These are phyloP conservation scores for Pichia rugopelliculosa DNA, from an alignment of 805 yeast species.

Conservation along the genomic window DNA sequence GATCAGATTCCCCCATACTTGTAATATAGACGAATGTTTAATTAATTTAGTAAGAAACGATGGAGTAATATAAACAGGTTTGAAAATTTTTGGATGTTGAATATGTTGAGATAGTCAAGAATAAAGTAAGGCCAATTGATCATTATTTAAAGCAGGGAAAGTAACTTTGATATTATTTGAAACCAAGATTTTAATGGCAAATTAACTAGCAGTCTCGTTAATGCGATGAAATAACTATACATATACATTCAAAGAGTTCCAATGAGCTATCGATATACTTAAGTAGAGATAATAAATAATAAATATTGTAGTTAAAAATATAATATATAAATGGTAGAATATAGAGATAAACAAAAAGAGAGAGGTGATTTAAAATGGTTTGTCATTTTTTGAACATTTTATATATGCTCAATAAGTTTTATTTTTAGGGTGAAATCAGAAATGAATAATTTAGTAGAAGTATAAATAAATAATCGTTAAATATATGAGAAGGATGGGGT, in stretches of 20 bases:
- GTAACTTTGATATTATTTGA: slow-evolving; percentile 68
- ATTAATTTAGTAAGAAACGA: slow-evolving; percentile 69
- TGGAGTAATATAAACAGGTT: slow-evolving; percentile 86
- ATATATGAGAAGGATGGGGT: not conserved
- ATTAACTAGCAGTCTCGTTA: no score
- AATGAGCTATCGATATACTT: no score
- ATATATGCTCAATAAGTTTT: not conserved
- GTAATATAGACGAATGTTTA: slow-evolving; percentile 61
- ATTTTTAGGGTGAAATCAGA: slow-evolving; percentile 5
- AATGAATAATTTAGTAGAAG: slow-evolving; percentile 9
- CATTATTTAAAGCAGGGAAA: slow-evolving; percentile 85
- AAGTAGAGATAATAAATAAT: not conserved
- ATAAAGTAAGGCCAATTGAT: slow-evolving; percentile 88
- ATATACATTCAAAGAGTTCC: no score
- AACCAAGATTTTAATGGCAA: slow-evolving; percentile 57
- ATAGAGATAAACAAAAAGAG: not conserved
- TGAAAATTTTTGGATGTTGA: slow-evolving; percentile 80
- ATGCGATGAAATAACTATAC: no score
- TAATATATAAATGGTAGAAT: slow-evolving; percentile 2
- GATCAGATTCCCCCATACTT: slow-evolving; percentile 75
- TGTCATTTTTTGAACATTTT: not conserved
- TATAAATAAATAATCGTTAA: slow-evolving; percentile 3
- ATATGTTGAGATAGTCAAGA: slow-evolving; percentile 79
- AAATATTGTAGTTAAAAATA: not conserved
- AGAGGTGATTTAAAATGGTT: not conserved